Evolutionary conservation across 192 early-diverging fungal species (phyloP).

Genomic region (Gaertneriomyces sp.): DNA sequence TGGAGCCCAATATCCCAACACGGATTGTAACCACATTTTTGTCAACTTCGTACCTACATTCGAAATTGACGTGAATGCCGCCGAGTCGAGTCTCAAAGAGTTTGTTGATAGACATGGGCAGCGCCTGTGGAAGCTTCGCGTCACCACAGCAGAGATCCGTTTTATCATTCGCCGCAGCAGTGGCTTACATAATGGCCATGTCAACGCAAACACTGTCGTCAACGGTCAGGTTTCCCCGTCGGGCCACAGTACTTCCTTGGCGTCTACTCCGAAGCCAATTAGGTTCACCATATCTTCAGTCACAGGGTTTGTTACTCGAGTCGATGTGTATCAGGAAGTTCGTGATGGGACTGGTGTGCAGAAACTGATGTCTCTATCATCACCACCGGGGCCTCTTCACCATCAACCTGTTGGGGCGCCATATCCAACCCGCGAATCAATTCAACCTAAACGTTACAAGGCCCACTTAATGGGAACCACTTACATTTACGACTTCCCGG

Average conservation of each 20-base stretch:
- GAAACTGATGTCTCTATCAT: constrained; percentile 77
- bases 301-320: constrained; percentile 86
- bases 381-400: constrained; percentile 76
- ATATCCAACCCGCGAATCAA: constrained; percentile 90
- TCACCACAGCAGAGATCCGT: constrained; percentile 94
- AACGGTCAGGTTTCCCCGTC: constrained; percentile 39
- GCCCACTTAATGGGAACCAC: constrained; percentile 97
- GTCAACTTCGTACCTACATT: constrained; percentile 98
- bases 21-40: constrained; percentile 98
- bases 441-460: constrained; percentile 96
- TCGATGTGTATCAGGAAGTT: constrained; percentile 91
- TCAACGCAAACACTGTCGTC: neutral
- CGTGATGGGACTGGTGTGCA: constrained; percentile 72
- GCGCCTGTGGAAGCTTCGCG: constrained; percentile 88
- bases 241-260: neutral
- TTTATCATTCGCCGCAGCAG: constrained; percentile 57
- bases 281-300: constrained; percentile 90
- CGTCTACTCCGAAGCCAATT: constrained; percentile 51
- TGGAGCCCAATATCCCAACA: constrained; percentile 85
- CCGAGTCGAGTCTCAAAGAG: constrained; percentile 79
- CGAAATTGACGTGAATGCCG: constrained; percentile 77
- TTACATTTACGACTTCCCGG: constrained; percentile 98
- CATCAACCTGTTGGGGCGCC: constrained; percentile 73
- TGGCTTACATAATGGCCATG: neutral
- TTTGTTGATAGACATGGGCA: constrained; percentile 93